A percentile compares a stretch with the other conserved stretches of the same genome.
phyloP scores from a whole-genome alignment of 306 rosid species.

The Oxytropis ochrocephala region DNA sequence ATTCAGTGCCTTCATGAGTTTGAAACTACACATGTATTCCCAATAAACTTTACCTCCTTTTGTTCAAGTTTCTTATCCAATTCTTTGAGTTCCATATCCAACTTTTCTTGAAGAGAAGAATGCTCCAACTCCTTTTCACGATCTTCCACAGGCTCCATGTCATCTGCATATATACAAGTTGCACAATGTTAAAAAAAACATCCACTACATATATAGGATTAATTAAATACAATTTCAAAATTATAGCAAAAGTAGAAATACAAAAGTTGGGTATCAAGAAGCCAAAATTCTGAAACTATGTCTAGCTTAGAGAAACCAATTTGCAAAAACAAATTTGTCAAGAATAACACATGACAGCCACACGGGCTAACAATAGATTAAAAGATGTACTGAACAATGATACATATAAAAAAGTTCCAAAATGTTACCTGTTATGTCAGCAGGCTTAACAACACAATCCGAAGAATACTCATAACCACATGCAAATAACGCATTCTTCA shows the following conservation, averaged over 20 bases:
- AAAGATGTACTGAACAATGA: neutral
- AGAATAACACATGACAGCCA: neutral
- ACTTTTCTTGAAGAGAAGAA: slow-evolving; percentile 84
- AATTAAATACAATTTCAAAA: neutral
- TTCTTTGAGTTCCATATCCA: slow-evolving; percentile 84
- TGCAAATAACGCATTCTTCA: slow-evolving; percentile 52
- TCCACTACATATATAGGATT: neutral
- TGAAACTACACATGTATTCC: neutral
- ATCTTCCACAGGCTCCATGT: slow-evolving; percentile 33
- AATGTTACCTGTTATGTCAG: slow-evolving; percentile 55
- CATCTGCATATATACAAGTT: slow-evolving; percentile 58
- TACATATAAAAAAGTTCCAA: neutral
- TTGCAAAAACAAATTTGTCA: no score
- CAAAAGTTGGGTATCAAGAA: neutral
- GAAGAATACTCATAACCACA: slow-evolving; percentile 52
- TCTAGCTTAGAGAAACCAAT: no score
- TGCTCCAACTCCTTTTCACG: slow-evolving; percentile 84
- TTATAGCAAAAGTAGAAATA: neutral
- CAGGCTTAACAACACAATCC: slow-evolving; percentile 58
- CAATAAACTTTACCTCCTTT: slow-evolving; percentile 63
- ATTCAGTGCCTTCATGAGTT: neutral
- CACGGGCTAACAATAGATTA: neutral
- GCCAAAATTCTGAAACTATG: no score
- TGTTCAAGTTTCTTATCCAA: slow-evolving; percentile 89
- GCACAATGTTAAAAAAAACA: neutral